A percentile compares a stretch with the other conserved stretches of the same genome.
phyloP scores from a whole-genome alignment of 768 basidiomycete species.

The Mycena belliarum region DNA sequence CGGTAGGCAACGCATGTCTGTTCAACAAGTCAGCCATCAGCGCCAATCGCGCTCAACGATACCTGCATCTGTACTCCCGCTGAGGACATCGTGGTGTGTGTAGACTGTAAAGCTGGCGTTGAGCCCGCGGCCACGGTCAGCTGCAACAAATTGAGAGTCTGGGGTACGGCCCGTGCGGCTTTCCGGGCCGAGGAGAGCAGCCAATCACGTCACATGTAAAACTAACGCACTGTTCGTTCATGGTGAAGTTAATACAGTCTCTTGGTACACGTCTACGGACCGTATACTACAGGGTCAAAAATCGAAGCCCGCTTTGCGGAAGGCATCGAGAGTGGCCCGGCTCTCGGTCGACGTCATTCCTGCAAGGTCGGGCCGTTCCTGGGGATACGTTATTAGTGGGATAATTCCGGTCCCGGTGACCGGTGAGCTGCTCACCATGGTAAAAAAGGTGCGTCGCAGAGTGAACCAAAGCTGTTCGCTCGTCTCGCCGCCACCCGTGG shows the following conservation, averaged over 20 bases:
- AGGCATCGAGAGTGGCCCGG: constrained; percentile 65
- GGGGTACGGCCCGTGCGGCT: constrained; percentile 9
- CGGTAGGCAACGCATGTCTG: constrained; percentile 46
- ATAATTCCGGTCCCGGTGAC: neutral
- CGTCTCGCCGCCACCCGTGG: constrained; percentile 54
- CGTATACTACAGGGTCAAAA: constrained; percentile 41
- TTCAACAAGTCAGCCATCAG: neutral
- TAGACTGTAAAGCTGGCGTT: neutral
- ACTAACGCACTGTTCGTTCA: neutral
- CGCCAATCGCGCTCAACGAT: neutral
- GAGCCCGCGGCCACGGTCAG: neutral
- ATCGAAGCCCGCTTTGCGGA: constrained; percentile 86
- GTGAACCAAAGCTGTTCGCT: constrained; percentile 91
- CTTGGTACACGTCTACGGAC: too few species aligned
- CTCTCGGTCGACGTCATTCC: constrained; percentile 66
- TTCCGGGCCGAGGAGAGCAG: neutral
- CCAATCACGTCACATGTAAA: constrained; percentile 6
- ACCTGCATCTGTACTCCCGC: constrained; percentile 62
- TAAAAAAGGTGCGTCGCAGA: constrained; percentile 73
- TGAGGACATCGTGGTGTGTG: constrained; percentile 42
- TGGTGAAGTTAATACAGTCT: constrained; percentile 3
- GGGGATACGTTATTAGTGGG: neutral
- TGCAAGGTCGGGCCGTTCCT: constrained; percentile 84
- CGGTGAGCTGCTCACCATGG: constrained; percentile 59
- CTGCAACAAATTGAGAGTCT: neutral